Conservation (phyloP, 2,329 filamentous ascomycete genomes). For the Arthroderma sp. region DNA sequence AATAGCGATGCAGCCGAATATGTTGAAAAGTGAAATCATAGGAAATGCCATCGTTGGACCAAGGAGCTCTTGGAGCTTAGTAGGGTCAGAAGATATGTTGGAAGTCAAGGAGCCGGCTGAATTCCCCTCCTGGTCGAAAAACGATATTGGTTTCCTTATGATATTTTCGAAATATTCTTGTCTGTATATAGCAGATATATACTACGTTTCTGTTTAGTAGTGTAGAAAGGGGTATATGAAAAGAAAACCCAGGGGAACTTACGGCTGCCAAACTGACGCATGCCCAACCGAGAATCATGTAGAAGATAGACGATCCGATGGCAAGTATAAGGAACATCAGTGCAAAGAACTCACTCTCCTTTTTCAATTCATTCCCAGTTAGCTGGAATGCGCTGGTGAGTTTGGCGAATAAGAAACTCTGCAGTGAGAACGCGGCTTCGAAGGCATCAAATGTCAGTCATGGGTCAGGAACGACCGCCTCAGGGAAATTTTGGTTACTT, state of each 20-base stretch:
- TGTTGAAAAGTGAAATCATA: constrained; percentile 51
- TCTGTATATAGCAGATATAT: constrained; percentile 25
- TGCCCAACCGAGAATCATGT: constrained; percentile 33
- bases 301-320: constrained; percentile 32
- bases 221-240: constrained; percentile 15
- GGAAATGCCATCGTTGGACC: constrained; percentile 36
- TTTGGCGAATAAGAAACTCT: constrained; percentile 35
- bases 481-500: constrained; percentile 6
- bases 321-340: constrained; percentile 46
- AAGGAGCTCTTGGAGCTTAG: constrained; percentile 38
- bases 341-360: constrained; percentile 38
- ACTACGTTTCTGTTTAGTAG: constrained; percentile 17
- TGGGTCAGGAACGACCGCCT: neutral
- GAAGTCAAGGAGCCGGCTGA: constrained; percentile 36
- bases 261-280: constrained; percentile 35
- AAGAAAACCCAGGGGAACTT: constrained; percentile 13
- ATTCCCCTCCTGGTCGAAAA: constrained; percentile 34
- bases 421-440: constrained; percentile 20
- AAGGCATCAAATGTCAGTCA: neutral
- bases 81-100: constrained; percentile 36
- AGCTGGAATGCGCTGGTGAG: constrained; percentile 37
- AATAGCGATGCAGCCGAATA: constrained; percentile 52
- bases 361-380: constrained; percentile 23
- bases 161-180: constrained; percentile 36
- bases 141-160: constrained; percentile 29